Evolutionary conservation across 441 rosid species (phyloP).

Genomic region (Francoa sonchifolia): DNA sequence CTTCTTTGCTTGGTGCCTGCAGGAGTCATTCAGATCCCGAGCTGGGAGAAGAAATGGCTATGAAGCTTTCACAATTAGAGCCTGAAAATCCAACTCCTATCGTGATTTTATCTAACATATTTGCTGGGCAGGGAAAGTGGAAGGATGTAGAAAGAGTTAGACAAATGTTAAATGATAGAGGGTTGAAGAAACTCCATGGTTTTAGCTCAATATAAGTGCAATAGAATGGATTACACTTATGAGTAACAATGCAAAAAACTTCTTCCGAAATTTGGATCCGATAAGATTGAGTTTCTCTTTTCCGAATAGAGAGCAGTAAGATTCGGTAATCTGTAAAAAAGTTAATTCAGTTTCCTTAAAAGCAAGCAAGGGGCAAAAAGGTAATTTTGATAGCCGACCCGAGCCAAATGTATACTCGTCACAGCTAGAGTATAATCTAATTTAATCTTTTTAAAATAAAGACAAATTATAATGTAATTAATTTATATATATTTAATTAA

Average conservation of each 20-base stretch:
- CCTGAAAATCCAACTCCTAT: constrained; percentile 38
- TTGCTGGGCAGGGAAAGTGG: constrained; percentile 46
- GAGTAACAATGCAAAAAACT: constrained; percentile 4
- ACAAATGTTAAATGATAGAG: constrained; percentile 26
- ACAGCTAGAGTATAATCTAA: too few species aligned
- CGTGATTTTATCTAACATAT: constrained; percentile 44
- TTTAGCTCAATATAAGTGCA: constrained; percentile 25
- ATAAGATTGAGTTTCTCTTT: too few species aligned
- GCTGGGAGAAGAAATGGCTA: constrained; percentile 42
- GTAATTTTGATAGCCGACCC: too few species aligned
- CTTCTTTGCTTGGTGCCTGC: constrained; percentile 53
- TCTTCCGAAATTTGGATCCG: too few species aligned
- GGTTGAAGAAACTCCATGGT: constrained; percentile 30
- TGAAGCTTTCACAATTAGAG: constrained; percentile 35
- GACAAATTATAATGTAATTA: too few species aligned
- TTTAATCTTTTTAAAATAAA: too few species aligned
- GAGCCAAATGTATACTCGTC: too few species aligned
- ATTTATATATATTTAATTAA: background rate
- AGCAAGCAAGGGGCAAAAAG: too few species aligned
- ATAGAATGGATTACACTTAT: constrained; percentile 6
- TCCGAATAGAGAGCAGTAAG: too few species aligned
- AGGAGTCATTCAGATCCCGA: constrained; percentile 27
- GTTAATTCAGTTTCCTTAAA: too few species aligned
- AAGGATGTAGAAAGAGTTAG: constrained; percentile 42
- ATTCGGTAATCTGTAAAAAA: too few species aligned